Percentiles rank a stretch among this genome's conserved stretches.
These are phyloP conservation scores for Pestalotiopsis sp. DNA, from an alignment of 2,329 filamentous ascomycete genomes.

Conservation along the genomic window DNA sequence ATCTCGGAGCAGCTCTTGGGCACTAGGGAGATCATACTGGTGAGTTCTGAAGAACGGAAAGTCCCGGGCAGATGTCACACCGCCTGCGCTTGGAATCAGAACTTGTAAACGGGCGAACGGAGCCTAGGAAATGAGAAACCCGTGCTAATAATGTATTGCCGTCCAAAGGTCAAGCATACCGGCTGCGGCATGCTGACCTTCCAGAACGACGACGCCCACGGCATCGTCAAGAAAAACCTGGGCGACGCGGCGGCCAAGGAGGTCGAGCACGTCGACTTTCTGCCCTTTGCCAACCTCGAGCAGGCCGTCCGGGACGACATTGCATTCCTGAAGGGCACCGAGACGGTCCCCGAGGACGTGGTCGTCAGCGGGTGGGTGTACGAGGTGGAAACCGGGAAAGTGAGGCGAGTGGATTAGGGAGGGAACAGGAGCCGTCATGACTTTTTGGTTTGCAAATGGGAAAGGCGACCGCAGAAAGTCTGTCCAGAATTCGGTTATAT, in stretches of 20 bases:
- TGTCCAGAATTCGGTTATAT: no score
- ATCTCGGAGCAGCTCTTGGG: conserved; percentile 81
- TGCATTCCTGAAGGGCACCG: conserved; percentile 58
- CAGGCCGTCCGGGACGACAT: conserved; percentile 70
- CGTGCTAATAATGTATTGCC: not conserved
- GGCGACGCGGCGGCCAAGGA: conserved; percentile 51
- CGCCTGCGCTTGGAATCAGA: no score
- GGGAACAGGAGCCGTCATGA: not conserved
- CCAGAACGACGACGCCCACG: conserved; percentile 57
- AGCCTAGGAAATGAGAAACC: not conserved
- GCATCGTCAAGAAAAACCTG: conserved; percentile 61
- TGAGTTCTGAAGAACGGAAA: not conserved
- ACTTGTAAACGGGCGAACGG: no score
- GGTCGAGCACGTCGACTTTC: conserved; percentile 57
- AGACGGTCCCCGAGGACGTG: conserved; percentile 41
- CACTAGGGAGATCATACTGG: conserved; percentile 72
- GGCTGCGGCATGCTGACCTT: conserved; percentile 75
- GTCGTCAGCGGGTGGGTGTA: conserved; percentile 54
- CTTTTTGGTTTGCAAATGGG: no score
- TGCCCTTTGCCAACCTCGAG: conserved; percentile 67
- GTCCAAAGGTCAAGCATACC: conserved; percentile 63
- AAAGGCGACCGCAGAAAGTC: no score
- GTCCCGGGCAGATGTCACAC: not conserved
- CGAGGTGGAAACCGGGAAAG: conserved; percentile 73
- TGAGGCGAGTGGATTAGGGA: conserved; percentile 47